These are phyloP conservation scores for Fomitopsis pulvina DNA, from an alignment of 768 basidiomycete species.

Conservation along the genomic window DNA sequence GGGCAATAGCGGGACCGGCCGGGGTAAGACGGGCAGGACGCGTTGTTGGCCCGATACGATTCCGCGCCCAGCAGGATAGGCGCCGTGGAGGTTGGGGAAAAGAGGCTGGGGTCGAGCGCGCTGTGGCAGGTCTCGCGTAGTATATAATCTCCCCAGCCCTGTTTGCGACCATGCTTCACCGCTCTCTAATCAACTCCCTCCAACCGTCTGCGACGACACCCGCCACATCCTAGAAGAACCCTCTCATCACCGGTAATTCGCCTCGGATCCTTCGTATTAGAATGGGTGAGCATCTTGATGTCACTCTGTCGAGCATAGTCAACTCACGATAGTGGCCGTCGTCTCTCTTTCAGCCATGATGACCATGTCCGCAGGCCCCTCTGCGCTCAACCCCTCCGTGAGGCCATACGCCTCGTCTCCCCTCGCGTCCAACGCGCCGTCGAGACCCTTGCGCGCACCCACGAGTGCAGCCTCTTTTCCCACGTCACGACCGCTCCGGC, in stretches of 20 bases:
- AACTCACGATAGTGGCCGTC: constrained; percentile 35
- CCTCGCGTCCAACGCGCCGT: constrained; percentile 39
- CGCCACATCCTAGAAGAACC: too few relatives aligned
- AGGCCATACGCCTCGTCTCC: constrained; percentile 50
- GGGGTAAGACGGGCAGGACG: too few relatives aligned
- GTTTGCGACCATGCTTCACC: too few relatives aligned
- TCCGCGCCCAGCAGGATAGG: too few relatives aligned
- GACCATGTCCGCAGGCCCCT: constrained; percentile 14
- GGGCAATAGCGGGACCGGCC: too few relatives aligned
- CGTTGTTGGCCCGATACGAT: too few relatives aligned
- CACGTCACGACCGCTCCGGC: constrained; percentile 68
- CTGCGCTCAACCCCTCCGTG: constrained; percentile 14
- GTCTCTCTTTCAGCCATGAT: constrained; percentile 16
- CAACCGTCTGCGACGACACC: too few relatives aligned
- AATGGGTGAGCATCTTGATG: constrained; percentile 23
- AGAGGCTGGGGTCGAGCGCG: too few relatives aligned
- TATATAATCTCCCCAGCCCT: too few relatives aligned
- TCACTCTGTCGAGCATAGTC: constrained; percentile 47
- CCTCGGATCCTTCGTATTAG: background rate
- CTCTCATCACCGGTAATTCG: background rate
- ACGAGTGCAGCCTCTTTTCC: constrained; percentile 43
- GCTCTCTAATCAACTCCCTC: too few relatives aligned
- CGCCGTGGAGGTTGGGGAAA: too few relatives aligned
- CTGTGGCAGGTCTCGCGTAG: too few relatives aligned
- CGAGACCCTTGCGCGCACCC: constrained; percentile 32